Evolutionary conservation across 2,329 filamentous ascomycete species (phyloP).

Genomic region (Trichoderma koningiopsis): DNA sequence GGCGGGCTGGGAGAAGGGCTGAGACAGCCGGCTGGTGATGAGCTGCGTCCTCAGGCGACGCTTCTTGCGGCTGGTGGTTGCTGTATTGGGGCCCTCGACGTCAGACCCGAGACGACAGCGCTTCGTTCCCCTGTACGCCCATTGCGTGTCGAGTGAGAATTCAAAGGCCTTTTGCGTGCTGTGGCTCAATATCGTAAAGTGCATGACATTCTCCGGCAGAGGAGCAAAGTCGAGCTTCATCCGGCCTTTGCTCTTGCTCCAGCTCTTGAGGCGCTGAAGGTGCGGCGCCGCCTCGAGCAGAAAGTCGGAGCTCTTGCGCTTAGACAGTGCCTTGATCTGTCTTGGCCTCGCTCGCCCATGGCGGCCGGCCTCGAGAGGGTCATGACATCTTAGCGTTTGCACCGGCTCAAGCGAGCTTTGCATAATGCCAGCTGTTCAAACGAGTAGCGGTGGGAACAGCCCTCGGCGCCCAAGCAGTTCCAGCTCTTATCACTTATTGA

Average conservation of each 20-base stretch:
- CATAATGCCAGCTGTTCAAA: conserved; percentile 1
- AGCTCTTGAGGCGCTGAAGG: conserved; percentile 1
- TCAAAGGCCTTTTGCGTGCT: conserved; percentile 3
- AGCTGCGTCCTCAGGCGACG: conserved; percentile 63
- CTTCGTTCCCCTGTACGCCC: conserved; percentile 42
- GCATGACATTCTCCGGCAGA: background rate
- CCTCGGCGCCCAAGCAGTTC: background rate
- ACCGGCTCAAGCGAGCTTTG: conserved; percentile 22
- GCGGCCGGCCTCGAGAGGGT: conserved; percentile 8
- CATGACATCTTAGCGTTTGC: conserved; percentile 23
- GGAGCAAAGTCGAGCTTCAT: background rate
- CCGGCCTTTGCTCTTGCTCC: background rate
- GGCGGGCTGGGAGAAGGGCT: conserved; percentile 68
- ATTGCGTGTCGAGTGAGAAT: conserved; percentile 1
- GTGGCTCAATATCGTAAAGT: conserved; percentile 7
- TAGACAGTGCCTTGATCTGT: conserved; percentile 12
- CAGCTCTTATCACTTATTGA: background rate
- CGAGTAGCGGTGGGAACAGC: background rate
- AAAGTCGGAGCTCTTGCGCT: conserved; percentile 24
- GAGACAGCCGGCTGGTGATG: conserved; percentile 70
- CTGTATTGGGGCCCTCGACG: conserved; percentile 60
- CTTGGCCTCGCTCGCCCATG: background rate
- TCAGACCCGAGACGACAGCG: conserved; percentile 57
- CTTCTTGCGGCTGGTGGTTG: conserved; percentile 62
- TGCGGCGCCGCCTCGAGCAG: conserved; percentile 20